Evolutionary conservation across 352 stramenopile species (phyloP), one percentile per base, ranked within the genome.

Genomic region (Peronospora farinosa): DNA sequence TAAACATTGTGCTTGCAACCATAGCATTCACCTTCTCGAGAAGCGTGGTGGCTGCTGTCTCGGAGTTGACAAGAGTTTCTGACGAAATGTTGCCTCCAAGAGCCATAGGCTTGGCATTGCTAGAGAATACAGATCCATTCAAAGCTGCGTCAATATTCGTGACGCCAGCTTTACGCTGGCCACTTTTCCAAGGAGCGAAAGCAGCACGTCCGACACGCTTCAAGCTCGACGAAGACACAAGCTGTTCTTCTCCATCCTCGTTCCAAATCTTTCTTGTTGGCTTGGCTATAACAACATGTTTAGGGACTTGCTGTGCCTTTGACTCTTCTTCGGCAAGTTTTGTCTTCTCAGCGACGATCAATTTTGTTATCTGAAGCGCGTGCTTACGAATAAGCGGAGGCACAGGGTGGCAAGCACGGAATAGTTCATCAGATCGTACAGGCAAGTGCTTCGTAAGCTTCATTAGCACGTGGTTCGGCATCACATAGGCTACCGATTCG

Each of bases 381-480:
- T 90, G 72, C 51, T 91, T 89, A 32, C 81, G 77, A 7, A 94
- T 67, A 21, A 91, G 74, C 47, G 77, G 45, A 0, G 83, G 83
- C 30, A 94, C 78, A 23, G 81, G 80, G 51, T 94, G 66, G 30
- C 80, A 91, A 1, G 67, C 62, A 7, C 79, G 81, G 60, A 90
- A 88, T 23, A 94, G 67, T 33, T 85, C 64, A 17, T 88, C 81
- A 8, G 79, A 82, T 25, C 72, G 79, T 11, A 74, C 60, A 8
- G 83, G 83, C 13, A 88, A 42, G 15, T 76, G 59, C 63, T 86
- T 88, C 1, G 74, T 74, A 40, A 94, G 70, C 60, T 92, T 90
- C 63, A 94, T 86, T 4, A 94, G 68, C 17, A 84, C 78, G 54
- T 91, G 80, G 45, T 94, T 92, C 1, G 83, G 78, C 57, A 91